Conservation (phyloP, 257 asterid genomes). For the Echites panduratus region DNA sequence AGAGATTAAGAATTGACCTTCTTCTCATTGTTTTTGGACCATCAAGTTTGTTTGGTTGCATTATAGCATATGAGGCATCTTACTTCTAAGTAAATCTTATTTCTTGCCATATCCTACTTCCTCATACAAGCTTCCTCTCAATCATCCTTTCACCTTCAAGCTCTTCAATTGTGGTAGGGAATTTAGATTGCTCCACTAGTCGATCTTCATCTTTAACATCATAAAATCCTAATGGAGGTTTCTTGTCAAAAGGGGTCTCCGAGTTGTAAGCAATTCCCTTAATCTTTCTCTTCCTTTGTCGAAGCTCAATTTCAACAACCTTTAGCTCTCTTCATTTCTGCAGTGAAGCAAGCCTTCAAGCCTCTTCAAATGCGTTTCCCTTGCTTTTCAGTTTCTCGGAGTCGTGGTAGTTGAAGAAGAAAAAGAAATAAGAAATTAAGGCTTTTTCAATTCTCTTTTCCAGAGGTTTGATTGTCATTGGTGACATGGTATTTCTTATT, state of each 20-base stretch:
- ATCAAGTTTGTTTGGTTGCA: slow-evolving; percentile 93
- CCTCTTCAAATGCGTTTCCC: slow-evolving; percentile 99
- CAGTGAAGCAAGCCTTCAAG: slow-evolving; percentile 95
- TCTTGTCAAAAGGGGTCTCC: slow-evolving; percentile 94
- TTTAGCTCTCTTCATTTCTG: slow-evolving; percentile 96
- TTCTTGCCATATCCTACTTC: slow-evolving; percentile 89
- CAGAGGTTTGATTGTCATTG: too few relatives aligned
- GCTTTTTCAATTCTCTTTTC: too few relatives aligned
- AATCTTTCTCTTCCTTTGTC: slow-evolving; percentile 86
- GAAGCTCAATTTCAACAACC: slow-evolving; percentile 79
- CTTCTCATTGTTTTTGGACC: slow-evolving; percentile 91
- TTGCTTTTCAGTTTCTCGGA: slow-evolving; percentile 38
- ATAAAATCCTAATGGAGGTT: slow-evolving; percentile 96
- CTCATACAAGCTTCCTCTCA: slow-evolving; percentile 85
- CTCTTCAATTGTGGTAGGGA: slow-evolving; percentile 95
- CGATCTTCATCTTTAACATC: slow-evolving; percentile 79
- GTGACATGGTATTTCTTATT: too few relatives aligned
- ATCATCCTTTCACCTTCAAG: slow-evolving; percentile 98
- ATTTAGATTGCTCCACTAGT: slow-evolving; percentile 64
- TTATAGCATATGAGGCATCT: slow-evolving; percentile 88
- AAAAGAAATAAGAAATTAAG: too few relatives aligned
- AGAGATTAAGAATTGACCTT: slow-evolving; percentile 77
- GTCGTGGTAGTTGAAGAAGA: too few relatives aligned
- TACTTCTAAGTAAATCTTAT: slow-evolving; percentile 88
- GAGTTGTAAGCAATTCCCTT: slow-evolving; percentile 91